Evolutionary conservation across 306 rosid species (phyloP), one percentile per base, ranked within the genome.

Genomic region (Cyclanthera cordifolia): DNA sequence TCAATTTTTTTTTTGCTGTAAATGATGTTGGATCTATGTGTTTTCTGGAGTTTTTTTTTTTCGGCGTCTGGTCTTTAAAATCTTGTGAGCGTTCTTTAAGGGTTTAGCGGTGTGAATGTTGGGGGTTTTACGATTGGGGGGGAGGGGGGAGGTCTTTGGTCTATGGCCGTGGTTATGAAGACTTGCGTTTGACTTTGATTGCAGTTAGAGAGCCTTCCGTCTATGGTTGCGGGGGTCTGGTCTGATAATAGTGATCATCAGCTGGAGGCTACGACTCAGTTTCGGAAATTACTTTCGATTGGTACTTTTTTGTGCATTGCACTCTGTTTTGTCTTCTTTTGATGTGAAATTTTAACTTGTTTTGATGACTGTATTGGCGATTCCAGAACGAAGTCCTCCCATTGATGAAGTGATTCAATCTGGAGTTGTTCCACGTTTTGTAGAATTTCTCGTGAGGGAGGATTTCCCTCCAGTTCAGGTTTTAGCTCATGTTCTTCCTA

Each of bases 391-490:
- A 2, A 82, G 89, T 76, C 92, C 92, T 61, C 92, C 92, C 3
- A 86, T 86, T 66, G 92, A 86, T 76, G 92, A 86, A 76, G 92
- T 86, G 53, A 86, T 86, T 73, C 88, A 86, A 76, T 79, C 92
- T 27, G 92, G 92, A 19, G 92, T 84, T 76, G 88, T 86, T 53
- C 92, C 92, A 2, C 85, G 87, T 2, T 86, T 86, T 74, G 87
- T 86, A 9, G 84, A 87, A 69, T 87, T 87, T 79, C 85, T 87
- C 1, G 83, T 78, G 21, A 78, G 93, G 85, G 89, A 87, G 74
- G 89, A 84, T 73, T 82, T 82, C 57, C 93, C 93, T 30, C 93
- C 82, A 54, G 85, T 87, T 71, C 93, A 87, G 89, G 93, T 87
- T 67, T 16, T 59, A 24, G 5, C 20, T 57, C 12, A 21, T 16